These are phyloP conservation scores for Penicillium desertorum DNA, from an alignment of 495 filamentous ascomycete species.

Conservation along the genomic window DNA sequence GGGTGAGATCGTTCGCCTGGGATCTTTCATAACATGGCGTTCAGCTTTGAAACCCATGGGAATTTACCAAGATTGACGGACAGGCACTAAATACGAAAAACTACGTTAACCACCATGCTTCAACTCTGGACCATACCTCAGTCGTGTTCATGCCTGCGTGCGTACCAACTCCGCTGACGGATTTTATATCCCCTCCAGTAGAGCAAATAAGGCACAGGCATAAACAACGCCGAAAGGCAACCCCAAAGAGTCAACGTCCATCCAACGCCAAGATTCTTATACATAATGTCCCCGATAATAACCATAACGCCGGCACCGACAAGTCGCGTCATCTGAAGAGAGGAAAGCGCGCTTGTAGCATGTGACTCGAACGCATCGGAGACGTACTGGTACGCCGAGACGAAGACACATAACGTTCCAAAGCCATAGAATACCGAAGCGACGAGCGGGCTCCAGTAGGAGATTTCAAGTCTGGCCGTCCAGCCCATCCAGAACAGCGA, in stretches of 20 bases:
- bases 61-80: not conserved
- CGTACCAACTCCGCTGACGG: slow-evolving; percentile 14
- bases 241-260: slow-evolving; percentile 52
- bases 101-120: not conserved
- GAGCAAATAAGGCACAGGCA: slow-evolving; percentile 50
- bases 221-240: slow-evolving; percentile 40
- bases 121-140: not conserved
- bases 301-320: slow-evolving; percentile 46
- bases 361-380: slow-evolving; percentile 47
- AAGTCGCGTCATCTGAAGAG: slow-evolving; percentile 46
- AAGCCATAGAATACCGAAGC: slow-evolving; percentile 49
- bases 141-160: not conserved
- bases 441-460: slow-evolving; percentile 46
- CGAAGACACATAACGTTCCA: slow-evolving; percentile 46
- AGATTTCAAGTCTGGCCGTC: slow-evolving; percentile 46
- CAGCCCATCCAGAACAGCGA: slow-evolving; percentile 61
- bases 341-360: slow-evolving; percentile 39
- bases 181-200: slow-evolving; percentile 11
- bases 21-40: not conserved
- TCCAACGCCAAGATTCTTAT: slow-evolving; percentile 46
- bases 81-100: not conserved
- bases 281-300: slow-evolving; percentile 45
- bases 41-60: not conserved
- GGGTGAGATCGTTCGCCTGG: too few relatives aligned
- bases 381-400: slow-evolving; percentile 50